Conservation (phyloP, 2,329 filamentous ascomycete species). For the Colletotrichum sp. region DNA sequence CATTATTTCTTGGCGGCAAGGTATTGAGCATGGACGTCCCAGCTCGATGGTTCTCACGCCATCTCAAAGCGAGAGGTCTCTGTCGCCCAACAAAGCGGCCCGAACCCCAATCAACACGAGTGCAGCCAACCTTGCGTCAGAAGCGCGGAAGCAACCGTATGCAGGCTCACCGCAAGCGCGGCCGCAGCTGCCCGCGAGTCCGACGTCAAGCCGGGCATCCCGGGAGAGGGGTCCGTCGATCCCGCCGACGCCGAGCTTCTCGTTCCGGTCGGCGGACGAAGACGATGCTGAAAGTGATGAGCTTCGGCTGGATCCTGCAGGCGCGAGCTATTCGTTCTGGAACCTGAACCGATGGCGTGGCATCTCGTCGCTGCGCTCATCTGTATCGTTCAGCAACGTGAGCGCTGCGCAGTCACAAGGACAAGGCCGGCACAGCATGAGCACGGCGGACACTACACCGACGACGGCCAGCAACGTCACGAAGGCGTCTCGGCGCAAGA, state of each 20-base stretch:
- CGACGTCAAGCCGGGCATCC: constrained; percentile 37
- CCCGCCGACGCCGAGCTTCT: constrained; percentile 63
- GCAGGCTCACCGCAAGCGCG: constrained; percentile 28
- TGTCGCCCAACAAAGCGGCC: constrained; percentile 55
- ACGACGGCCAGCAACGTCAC: constrained; percentile 5
- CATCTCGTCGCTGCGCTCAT: constrained; percentile 31
- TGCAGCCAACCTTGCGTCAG: constrained; percentile 46
- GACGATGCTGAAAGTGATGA: constrained; percentile 48
- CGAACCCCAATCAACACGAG: constrained; percentile 41
- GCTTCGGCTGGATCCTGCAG: constrained; percentile 40
- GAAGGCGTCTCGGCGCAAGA: constrained; percentile 28
- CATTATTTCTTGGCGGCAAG: constrained; percentile 88
- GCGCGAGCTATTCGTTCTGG: constrained; percentile 59
- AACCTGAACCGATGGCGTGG: constrained; percentile 60
- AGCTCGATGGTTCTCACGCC: constrained; percentile 42
- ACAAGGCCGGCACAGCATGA: constrained; percentile 14
- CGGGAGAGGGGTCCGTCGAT: constrained; percentile 30
- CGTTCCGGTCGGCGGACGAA: constrained; percentile 41
- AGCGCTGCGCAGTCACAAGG: not conserved
- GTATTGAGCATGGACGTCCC: constrained; percentile 52
- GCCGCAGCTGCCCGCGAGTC: constrained; percentile 38
- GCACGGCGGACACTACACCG: constrained; percentile 2
- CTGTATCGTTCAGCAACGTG: constrained; percentile 9
- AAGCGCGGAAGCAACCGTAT: constrained; percentile 51
- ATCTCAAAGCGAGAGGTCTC: constrained; percentile 56